These are phyloP conservation scores for Cylindrodendrum hubeiense DNA, from an alignment of 2,329 filamentous ascomycete genomes.

Conservation along the genomic window DNA sequence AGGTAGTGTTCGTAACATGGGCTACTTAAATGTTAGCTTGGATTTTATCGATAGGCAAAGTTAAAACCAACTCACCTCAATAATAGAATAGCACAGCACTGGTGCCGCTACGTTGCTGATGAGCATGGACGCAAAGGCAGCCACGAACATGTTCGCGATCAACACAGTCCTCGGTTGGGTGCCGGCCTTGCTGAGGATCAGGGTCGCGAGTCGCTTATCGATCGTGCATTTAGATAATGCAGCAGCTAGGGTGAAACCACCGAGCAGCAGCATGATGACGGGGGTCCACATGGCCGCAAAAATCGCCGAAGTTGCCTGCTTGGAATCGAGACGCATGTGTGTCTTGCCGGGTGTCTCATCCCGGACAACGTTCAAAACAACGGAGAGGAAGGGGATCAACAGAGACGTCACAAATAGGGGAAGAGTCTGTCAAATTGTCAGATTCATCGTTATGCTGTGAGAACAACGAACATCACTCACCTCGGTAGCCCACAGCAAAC, in stretches of 20 bases:
- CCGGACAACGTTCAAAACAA: constrained; percentile 86
- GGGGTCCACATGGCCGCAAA: constrained; percentile 99
- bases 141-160: constrained; percentile 98
- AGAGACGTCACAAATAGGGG: constrained; percentile 97
- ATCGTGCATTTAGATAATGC: constrained; percentile 98
- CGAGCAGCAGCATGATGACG: constrained; percentile 97
- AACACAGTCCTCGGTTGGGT: constrained; percentile 90
- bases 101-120: constrained; percentile 98
- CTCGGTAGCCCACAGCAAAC: constrained; percentile 96
- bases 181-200: constrained; percentile 95
- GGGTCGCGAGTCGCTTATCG: constrained; percentile 95
- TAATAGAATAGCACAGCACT: constrained; percentile 97
- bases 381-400: constrained; percentile 91
- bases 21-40: constrained; percentile 61
- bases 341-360: constrained; percentile 71
- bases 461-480: constrained; percentile 57
- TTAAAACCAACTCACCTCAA: constrained; percentile 74
- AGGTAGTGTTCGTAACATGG: constrained; percentile 92
- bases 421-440: constrained; percentile 73
- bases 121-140: constrained; percentile 98
- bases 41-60: background rate
- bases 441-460: background rate
- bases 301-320: constrained; percentile 84
- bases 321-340: constrained; percentile 79
- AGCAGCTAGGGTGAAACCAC: constrained; percentile 95